Evolutionary conservation across 2,329 filamentous ascomycete genomes (phyloP), one percentile per base, ranked within the genome.

Genomic region (Talaromyces sp.): DNA sequence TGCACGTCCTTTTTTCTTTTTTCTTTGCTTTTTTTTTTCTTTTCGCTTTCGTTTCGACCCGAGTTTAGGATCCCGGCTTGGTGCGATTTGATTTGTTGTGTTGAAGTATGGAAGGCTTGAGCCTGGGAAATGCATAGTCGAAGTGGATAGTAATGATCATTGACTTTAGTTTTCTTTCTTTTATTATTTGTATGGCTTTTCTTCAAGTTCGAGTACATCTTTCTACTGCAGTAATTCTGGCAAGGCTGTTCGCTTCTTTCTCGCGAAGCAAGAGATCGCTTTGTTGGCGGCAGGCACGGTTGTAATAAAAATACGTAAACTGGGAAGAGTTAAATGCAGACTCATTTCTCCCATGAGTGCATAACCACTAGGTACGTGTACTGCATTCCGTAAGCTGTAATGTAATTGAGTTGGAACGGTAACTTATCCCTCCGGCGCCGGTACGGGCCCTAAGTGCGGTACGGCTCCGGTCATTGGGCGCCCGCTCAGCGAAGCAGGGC

Each of bases 241-340:
- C 27, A 31, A 52, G 16, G 14, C 24, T 33, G 31, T 35, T 19
- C 33, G 31, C 33, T 37, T 56, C 22, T 37, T 37, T n/a, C 33
- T 56, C 52, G 10, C 33, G 6, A 56, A 37, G 52, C n/a, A 37
- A 37, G 27, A 54, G 33, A 11, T 37, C 19, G n/a, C n/a, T 56
- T 56, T 56, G 22, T 22, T 37, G 52, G 52, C 52, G 52, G 52
- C 52, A 56, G 52, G 33, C 52, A 37, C 52, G 52, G 52, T 39
- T 39, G 33, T 37, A 56, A 56, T 56, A 37, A 56, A 54, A 56
- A 56, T 56, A 56, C 52, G 52, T 56, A 56, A 56, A 56, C 31
- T 22, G 33, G 48, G 50, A n/a, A 39, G 52, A 19, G 31, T 22
- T n/a, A 31, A 16, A 52, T 31, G 48, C 48, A 54, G 22, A 35